Evolutionary conservation across 768 basidiomycete genomes (phyloP).

Genomic region (Rhodosporidiobolus sp.): DNA sequence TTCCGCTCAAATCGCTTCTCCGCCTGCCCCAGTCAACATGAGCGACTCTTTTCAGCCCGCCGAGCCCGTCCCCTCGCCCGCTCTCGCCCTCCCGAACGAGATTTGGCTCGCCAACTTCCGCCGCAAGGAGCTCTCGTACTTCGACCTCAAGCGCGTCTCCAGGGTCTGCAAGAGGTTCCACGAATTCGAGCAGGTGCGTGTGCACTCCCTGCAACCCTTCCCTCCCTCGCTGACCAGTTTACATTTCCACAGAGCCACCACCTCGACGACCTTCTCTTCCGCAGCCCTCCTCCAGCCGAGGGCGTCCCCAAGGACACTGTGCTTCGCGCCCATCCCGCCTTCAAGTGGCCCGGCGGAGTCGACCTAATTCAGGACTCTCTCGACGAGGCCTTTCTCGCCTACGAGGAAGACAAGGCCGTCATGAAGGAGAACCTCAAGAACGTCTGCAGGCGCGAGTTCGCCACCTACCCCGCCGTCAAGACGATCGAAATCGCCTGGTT

Average conservation of each 20-base stretch:
- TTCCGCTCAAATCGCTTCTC: too few relatives aligned
- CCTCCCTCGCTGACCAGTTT: background rate
- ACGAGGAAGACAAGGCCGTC: too few relatives aligned
- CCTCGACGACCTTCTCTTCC: constrained; percentile 3
- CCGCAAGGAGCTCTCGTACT: background rate
- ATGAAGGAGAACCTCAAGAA: too few relatives aligned
- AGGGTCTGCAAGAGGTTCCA: constrained; percentile 12
- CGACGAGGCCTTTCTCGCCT: constrained; percentile 1
- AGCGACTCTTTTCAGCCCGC: too few relatives aligned
- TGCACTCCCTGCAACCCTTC: background rate
- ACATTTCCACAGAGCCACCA: background rate
- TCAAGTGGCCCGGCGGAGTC: background rate
- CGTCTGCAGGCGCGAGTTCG: too few relatives aligned
- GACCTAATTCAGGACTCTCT: background rate
- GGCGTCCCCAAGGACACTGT: background rate
- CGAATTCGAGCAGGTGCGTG: background rate
- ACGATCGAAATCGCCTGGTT: background rate
- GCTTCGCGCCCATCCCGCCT: background rate
- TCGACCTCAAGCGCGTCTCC: constrained; percentile 15
- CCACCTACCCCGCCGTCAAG: background rate
- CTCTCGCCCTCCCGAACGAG: too few relatives aligned
- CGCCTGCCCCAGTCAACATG: too few relatives aligned
- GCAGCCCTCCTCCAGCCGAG: background rate
- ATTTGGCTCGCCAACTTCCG: background rate
- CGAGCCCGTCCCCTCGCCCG: too few relatives aligned